phyloP scores from a whole-genome alignment of 2,329 filamentous ascomycete genomes.

The Neurospora sp. region DNA sequence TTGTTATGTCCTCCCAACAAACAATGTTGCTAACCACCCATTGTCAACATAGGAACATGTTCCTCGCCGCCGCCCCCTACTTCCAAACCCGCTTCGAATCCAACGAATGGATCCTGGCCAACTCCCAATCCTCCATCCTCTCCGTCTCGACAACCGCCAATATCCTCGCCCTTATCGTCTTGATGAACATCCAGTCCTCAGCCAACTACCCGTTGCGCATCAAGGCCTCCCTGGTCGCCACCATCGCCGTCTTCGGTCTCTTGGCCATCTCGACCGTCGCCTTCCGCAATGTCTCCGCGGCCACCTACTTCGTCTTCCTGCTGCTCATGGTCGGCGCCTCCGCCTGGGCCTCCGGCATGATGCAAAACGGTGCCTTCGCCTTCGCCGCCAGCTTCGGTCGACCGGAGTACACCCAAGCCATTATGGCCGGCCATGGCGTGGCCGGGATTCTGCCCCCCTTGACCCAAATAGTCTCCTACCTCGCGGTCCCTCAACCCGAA shows the following conservation, averaged over 20 bases:
- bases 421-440: constrained; percentile 90
- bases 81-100: constrained; percentile 72
- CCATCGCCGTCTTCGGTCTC: constrained; percentile 64
- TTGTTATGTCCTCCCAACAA: constrained; percentile 1
- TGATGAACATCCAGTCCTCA: constrained; percentile 69
- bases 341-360: constrained; percentile 70
- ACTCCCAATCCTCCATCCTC: constrained; percentile 85
- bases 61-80: constrained; percentile 87
- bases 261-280: constrained; percentile 70
- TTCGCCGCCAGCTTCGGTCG: constrained; percentile 79
- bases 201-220: constrained; percentile 88
- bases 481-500: constrained; percentile 42
- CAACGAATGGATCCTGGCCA: constrained; percentile 59
- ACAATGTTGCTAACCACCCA: background rate
- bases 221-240: constrained; percentile 63
- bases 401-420: constrained; percentile 85
- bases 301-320: constrained; percentile 68
- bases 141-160: constrained; percentile 81
- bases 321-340: constrained; percentile 73
- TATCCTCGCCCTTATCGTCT: constrained; percentile 61
- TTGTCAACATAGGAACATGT: constrained; percentile 74
- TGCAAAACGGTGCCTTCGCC: constrained; percentile 90
- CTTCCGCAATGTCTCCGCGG: constrained; percentile 51
- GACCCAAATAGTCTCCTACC: constrained; percentile 75
- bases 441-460: constrained; percentile 84